Evolutionary conservation across 768 basidiomycete genomes (phyloP).

Genomic region (Podaxis sp.): DNA sequence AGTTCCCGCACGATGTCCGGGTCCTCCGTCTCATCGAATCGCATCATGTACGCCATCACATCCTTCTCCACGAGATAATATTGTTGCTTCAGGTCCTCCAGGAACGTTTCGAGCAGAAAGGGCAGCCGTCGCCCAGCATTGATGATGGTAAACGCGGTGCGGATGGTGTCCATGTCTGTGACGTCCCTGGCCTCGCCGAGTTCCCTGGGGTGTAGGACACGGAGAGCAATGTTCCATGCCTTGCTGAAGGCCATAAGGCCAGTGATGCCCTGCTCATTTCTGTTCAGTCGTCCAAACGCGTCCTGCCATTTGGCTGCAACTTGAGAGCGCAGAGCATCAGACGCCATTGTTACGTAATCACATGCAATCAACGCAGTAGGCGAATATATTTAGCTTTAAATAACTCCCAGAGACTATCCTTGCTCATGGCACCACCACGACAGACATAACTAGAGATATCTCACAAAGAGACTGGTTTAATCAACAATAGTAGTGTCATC

Average conservation of each 20-base stretch:
- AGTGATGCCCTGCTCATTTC: slow-evolving; percentile 56
- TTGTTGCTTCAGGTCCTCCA: slow-evolving; percentile 64
- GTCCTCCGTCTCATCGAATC: slow-evolving; percentile 50
- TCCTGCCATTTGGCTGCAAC: slow-evolving; percentile 74
- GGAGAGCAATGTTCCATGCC: slow-evolving; percentile 61
- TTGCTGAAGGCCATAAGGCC: slow-evolving; percentile 67
- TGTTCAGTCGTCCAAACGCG: slow-evolving; percentile 63
- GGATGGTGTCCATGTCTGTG: slow-evolving; percentile 38
- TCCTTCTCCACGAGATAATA: slow-evolving; percentile 63
- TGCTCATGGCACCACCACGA: too few relatives aligned
- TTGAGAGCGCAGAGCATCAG: slow-evolving; percentile 62
- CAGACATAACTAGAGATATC: too few relatives aligned
- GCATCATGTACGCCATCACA: slow-evolving; percentile 53
- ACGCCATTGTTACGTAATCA: slow-evolving; percentile 42
- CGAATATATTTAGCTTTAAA: not conserved
- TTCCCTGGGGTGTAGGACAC: slow-evolving; percentile 49
- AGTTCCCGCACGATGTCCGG: slow-evolving; percentile 52
- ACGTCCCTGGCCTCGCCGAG: not conserved
- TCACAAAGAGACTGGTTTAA: too few relatives aligned
- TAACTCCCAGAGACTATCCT: too few relatives aligned
- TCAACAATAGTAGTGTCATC: too few relatives aligned
- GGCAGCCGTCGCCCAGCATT: slow-evolving; percentile 60
- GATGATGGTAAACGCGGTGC: slow-evolving; percentile 57
- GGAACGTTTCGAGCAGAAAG: slow-evolving; percentile 66
- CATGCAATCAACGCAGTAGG: not conserved